These are phyloP conservation scores for Cucurbitaria berberidis DNA, from an alignment of 2,329 filamentous ascomycete genomes.

Conservation along the genomic window DNA sequence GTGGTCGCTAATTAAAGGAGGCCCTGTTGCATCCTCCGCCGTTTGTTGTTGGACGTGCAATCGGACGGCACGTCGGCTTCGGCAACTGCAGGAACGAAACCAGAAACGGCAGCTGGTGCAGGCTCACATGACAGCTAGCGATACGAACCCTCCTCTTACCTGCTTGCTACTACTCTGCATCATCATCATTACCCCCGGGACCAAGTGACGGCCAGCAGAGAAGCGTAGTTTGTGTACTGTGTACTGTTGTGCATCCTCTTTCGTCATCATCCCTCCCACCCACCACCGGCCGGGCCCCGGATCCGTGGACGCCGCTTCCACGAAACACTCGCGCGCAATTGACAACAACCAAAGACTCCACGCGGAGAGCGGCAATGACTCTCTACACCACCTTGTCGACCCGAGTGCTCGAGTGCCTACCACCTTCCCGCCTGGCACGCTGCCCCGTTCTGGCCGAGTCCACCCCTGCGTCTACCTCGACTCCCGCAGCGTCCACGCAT, in stretches of 20 bases:
- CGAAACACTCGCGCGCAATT: conserved; percentile 12
- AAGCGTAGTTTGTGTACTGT: conserved; percentile 2
- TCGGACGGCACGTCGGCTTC: not conserved
- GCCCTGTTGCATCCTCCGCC: no score
- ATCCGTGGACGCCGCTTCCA: conserved; percentile 19
- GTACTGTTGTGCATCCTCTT: no score
- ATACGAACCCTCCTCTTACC: no score
- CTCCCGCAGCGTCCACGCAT: conserved; percentile 2
- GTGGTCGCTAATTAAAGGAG: no score
- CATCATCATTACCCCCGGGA: no score
- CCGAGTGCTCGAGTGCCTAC: conserved; percentile 27
- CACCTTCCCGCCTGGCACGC: conserved; percentile 7
- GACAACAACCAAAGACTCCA: conserved; percentile 6
- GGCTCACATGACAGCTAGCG: not conserved
- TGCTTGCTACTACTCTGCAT: no score
- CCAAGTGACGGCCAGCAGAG: not conserved
- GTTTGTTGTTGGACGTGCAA: conserved; percentile 2
- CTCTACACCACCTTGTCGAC: conserved; percentile 25
- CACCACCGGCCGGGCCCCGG: conserved; percentile 9
- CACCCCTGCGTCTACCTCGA: not conserved
- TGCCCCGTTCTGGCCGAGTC: not conserved
- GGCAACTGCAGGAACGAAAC: conserved; percentile 8
- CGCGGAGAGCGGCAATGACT: conserved; percentile 32
- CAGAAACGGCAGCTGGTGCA: not conserved
- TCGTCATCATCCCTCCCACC: conserved; percentile 13